A percentile compares a stretch with the other conserved stretches of the same genome.
These are phyloP conservation scores for Melanomma pulvis-pyrius DNA, from an alignment of 495 filamentous ascomycete species.

Conservation along the genomic window DNA sequence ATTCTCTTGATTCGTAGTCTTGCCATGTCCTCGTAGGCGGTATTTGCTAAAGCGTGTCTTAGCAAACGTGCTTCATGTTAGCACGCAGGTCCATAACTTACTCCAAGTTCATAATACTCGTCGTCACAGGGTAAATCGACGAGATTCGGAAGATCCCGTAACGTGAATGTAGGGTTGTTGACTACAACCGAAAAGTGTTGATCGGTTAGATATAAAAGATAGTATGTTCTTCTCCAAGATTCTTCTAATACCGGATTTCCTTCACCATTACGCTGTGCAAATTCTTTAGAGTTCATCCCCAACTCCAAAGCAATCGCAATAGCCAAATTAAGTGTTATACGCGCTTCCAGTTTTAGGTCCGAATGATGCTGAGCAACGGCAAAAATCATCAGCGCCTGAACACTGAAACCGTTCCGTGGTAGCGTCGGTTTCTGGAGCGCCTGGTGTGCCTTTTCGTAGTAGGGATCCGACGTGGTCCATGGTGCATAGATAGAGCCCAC, in stretches of 20 bases:
- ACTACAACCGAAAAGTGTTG: constrained; percentile 30
- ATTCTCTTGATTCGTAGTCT: constrained; percentile 29
- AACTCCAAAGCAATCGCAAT: constrained; percentile 22
- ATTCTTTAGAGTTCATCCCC: constrained; percentile 25
- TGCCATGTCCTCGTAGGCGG: constrained; percentile 20
- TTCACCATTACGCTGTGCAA: constrained; percentile 24
- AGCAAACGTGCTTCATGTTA: neutral
- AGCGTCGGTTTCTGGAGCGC: constrained; percentile 1
- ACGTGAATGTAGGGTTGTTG: constrained; percentile 1
- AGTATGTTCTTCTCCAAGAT: constrained; percentile 32
- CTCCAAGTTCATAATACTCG: constrained; percentile 23
- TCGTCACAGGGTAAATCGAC: constrained; percentile 36
- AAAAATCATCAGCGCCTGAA: constrained; percentile 30
- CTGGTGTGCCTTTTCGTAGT: constrained; percentile 14
- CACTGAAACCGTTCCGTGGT: constrained; percentile 10
- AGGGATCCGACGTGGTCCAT: constrained; percentile 25
- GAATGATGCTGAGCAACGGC: constrained; percentile 21
- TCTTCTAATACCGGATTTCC: constrained; percentile 30
- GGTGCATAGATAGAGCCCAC: constrained; percentile 34
- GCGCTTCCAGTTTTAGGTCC: constrained; percentile 6
- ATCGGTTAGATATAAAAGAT: constrained; percentile 18
- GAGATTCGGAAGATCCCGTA: constrained; percentile 17
- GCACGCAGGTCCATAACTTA: constrained; percentile 2
- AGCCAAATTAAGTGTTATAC: constrained; percentile 11
- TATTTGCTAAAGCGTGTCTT: constrained; percentile 19